These are phyloP conservation scores for Fragilaria radians DNA, from an alignment of 108 stramenopile genomes.

Conservation along the genomic window DNA sequence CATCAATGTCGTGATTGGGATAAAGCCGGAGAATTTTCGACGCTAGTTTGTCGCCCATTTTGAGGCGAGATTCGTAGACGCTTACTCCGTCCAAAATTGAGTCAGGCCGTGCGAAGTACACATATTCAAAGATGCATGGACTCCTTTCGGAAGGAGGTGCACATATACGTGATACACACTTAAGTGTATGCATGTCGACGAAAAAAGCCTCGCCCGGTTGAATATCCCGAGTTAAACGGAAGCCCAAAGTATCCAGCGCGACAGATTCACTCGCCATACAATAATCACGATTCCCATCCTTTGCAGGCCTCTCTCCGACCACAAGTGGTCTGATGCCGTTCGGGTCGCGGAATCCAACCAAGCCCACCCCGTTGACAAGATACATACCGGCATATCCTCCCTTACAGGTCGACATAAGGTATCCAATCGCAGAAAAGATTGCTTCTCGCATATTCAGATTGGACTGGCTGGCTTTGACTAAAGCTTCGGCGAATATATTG, in stretches of 20 bases:
- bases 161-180: constrained; percentile 66
- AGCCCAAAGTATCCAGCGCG: constrained; percentile 96
- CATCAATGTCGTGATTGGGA: constrained; percentile 95
- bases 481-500: constrained; percentile 93
- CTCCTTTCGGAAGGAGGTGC: constrained; percentile 27
- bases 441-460: constrained; percentile 38
- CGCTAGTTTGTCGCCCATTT: constrained; percentile 97
- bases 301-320: constrained; percentile 67
- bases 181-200: constrained; percentile 67
- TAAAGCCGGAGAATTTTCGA: constrained; percentile 63
- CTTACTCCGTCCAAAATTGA: constrained; percentile 96
- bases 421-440: constrained; percentile 64
- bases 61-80: constrained; percentile 94
- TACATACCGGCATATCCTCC: constrained; percentile 95
- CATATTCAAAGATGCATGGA: constrained; percentile 99
- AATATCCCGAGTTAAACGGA: constrained; percentile 86
- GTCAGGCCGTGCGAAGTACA: constrained; percentile 99
- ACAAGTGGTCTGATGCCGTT: constrained; percentile 96
- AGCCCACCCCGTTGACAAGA: constrained; percentile 91
- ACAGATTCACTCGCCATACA: constrained; percentile 93
- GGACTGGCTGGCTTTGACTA: constrained; percentile 33
- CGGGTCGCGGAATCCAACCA: constrained; percentile 95
- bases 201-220: constrained; percentile 93
- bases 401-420: constrained; percentile 80
- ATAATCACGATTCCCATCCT: constrained; percentile 60